Base-by-base conservation (phyloP, 495 filamentous ascomycete genomes). In the Pseudoneurospora amorphoporcata region DNA sequence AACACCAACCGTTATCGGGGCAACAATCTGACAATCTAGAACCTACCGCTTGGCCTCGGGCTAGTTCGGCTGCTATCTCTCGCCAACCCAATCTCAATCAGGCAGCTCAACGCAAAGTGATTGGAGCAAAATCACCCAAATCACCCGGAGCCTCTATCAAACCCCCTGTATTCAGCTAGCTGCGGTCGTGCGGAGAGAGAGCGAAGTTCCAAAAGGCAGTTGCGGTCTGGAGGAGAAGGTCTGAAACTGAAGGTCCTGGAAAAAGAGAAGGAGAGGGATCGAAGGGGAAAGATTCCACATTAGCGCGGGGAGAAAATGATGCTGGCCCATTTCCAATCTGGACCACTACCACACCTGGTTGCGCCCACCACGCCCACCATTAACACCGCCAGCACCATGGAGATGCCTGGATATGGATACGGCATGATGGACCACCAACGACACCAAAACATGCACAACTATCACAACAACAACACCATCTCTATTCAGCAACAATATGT, bases 401-500 rank as follows among this genome's bases (percentile, higher is more conserved):
- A 65, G 53, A 65, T 65, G 53, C 53, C 53, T 65, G 53, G 53
- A 65, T 65, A 65, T 65, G 53, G 53, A 35, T 65, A 65, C 53
- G 14, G 53, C 45, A 39, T 19, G 43, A 38, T 71, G n/a, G 42
- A 69, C 72, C 65, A 37, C 8, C 38, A 72, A 65, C 72, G 65
- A 19, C 40, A 16, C n/a, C 68, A 38, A 40, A 72, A 38, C 29
- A 69, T 23, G 4, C 72, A 68, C 32, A 39, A 70, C 65, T 70
- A 70, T 5, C 47, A 68, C 69, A 71, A 40, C 72, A 73, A 10
- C 69, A 73, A 43, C 68, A 76, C 19, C 73, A 76, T 4, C 70
- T 39, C 68, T 16, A 41, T 71, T 19, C 23, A 19, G 17, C 72
- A 45, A 39, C 73, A 72, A 70, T 69, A 65, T 37, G 53, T 65